Evolutionary conservation across 331 rosid genomes (phyloP), one percentile per base, ranked within the genome.

Genomic region (Acacia pycnantha): DNA sequence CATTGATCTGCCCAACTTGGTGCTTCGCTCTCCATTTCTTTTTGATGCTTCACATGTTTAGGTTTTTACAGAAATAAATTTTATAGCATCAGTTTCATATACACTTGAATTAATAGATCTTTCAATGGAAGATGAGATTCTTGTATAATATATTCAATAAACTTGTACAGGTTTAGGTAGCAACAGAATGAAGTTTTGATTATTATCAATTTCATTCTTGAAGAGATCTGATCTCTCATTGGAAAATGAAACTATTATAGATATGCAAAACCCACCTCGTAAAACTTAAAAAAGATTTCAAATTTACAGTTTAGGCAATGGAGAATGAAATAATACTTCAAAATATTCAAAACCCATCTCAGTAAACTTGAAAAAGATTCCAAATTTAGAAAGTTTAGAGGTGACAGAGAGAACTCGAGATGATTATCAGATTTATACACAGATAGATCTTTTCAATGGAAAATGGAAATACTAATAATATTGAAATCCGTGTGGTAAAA

Each of bases 1-100:
- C 98, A 93, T 83, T 93, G 95, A 85, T 91, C 97, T 12, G 98
- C 97, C 97, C 97, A 95, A 84, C 98, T 89, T 11, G 89, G 91
- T 85, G 87, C 94, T 85, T 92, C 96, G 21, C 83, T 80, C 8
- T 82, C 91, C 98, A 93, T 90, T 31, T 35, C 83, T 31, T 74
- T 61, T 24, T 76, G 56, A 11, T 67, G 13, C 74, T 8, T 26
- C 58, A 59, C 24, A 44, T 19, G 70, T 31, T 65, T 29, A 29
- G 4, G 40, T 29, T 13, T 15, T 65, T 3, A 22, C 35, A 44
- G 4, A 70, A 22, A 13, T 6, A 70, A 44, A 21, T 18, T 24
- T 44, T 6, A 35, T n/a, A 44, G 27, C 16, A 44, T 70, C 75
- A 44, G 56, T 24, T 70, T 70, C 50, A 24, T 24, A 5, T 26